Percentiles rank a stretch among this genome's conserved stretches.
phyloP scores from a whole-genome alignment of 768 basidiomycete species.

The Tylopilus rubrobrunneus region DNA sequence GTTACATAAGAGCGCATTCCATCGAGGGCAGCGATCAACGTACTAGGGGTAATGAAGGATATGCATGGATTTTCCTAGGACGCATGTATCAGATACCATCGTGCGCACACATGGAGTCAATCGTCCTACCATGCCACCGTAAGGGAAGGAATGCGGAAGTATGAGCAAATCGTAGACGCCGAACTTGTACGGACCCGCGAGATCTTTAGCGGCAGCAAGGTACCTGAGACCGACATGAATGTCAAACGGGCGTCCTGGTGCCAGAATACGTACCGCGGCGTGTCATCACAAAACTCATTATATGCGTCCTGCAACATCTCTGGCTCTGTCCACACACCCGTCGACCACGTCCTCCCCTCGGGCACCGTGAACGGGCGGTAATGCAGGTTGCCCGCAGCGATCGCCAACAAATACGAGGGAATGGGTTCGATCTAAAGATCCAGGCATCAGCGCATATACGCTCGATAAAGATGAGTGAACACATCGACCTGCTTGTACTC shows the following conservation, averaged over 20 bases:
- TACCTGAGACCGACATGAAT: constrained; percentile 45
- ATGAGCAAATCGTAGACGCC: no score
- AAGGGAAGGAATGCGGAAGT: no score
- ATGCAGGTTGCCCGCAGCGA: constrained; percentile 79
- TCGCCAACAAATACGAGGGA: constrained; percentile 70
- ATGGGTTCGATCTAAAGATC: constrained; percentile 70
- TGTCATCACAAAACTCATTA: constrained; percentile 89
- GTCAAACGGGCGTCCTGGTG: background rate
- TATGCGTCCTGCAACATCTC: constrained; percentile 70
- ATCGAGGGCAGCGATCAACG: background rate
- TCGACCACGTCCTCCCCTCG: constrained; percentile 69
- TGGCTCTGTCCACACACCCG: constrained; percentile 91
- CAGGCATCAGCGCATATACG: background rate
- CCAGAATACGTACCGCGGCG: constrained; percentile 48
- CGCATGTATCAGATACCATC: background rate
- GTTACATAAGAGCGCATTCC: background rate
- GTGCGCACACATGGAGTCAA: background rate
- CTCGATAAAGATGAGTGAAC: background rate
- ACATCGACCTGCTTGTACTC: constrained; percentile 69
- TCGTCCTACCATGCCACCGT: constrained; percentile 72
- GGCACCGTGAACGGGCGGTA: constrained; percentile 60
- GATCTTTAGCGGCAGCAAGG: constrained; percentile 64
- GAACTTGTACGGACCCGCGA: constrained; percentile 74
- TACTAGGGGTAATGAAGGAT: constrained; percentile 86
- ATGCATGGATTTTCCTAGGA: constrained; percentile 84